Percentiles rank a stretch among this genome's conserved stretches.
Evolutionary conservation across 176 grass and related monocot genomes (phyloP).

Genomic region (Zizania latifolia): DNA sequence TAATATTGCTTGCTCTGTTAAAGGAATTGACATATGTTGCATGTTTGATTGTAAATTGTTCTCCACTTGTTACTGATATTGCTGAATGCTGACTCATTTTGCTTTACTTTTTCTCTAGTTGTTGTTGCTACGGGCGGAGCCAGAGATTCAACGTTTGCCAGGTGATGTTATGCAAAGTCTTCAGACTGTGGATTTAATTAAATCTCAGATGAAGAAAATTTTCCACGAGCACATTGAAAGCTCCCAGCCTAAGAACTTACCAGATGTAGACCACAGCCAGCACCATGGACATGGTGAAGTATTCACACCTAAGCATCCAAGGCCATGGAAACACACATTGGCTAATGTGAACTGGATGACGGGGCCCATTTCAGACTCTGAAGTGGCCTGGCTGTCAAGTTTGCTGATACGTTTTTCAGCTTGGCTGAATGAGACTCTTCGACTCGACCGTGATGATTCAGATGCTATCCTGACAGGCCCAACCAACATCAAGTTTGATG

Average conservation of each 20-base stretch:
- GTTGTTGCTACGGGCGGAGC: constrained; percentile 54
- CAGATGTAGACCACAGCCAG: constrained; percentile 17
- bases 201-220: constrained; percentile 53
- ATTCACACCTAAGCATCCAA: constrained; percentile 64
- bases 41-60: background rate
- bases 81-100: background rate
- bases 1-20: background rate
- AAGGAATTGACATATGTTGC: background rate
- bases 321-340: constrained; percentile 20
- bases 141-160: constrained; percentile 50
- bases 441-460: constrained; percentile 28
- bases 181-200: constrained; percentile 46
- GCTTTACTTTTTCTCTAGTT: constrained; percentile 35
- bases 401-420: constrained; percentile 53
- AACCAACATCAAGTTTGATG: constrained; percentile 41
- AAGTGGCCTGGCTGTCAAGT: constrained; percentile 65
- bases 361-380: constrained; percentile 58
- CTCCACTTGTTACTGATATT: background rate
- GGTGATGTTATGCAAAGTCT: constrained; percentile 39
- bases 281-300: constrained; percentile 36
- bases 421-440: constrained; percentile 50
- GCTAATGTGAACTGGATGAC: constrained; percentile 55
- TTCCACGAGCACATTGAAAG: constrained; percentile 46
- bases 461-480: constrained; percentile 17
- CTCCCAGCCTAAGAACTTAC: constrained; percentile 9